These are phyloP conservation scores for Austroboletus festivus DNA, from an alignment of 768 basidiomycete species.

Conservation along the genomic window DNA sequence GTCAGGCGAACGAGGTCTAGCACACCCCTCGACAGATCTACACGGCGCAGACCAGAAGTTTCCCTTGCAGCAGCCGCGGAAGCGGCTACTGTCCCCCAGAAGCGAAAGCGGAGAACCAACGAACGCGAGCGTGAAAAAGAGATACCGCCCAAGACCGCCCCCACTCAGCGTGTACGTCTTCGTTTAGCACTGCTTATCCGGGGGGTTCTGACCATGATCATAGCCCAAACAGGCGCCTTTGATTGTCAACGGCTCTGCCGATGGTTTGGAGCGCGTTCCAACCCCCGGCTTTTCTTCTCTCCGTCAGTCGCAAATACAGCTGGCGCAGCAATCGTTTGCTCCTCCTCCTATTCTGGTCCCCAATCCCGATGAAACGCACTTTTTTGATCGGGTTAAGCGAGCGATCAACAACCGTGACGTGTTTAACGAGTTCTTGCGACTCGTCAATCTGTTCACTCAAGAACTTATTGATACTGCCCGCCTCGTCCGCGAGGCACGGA, in stretches of 20 bases:
- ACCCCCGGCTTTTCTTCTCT: slow-evolving; percentile 23
- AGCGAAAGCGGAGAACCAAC: slow-evolving; percentile 63
- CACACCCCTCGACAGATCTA: slow-evolving; percentile 35
- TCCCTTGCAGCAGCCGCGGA: slow-evolving; percentile 39
- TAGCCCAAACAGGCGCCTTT: slow-evolving; percentile 23
- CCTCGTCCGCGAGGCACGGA: slow-evolving; percentile 74
- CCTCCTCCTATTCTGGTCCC: slow-evolving; percentile 16
- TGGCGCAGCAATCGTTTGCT: slow-evolving; percentile 19
- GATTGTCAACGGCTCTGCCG: slow-evolving; percentile 15
- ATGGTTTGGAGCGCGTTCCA: slow-evolving; percentile 19
- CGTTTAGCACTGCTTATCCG: not conserved
- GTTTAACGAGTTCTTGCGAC: slow-evolving; percentile 92
- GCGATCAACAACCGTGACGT: slow-evolving; percentile 69
- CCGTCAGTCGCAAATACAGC: slow-evolving; percentile 25
- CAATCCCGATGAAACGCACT: slow-evolving; percentile 61
- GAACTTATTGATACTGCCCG: slow-evolving; percentile 87
- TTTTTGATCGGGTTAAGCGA: slow-evolving; percentile 89
- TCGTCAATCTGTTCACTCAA: slow-evolving; percentile 93
- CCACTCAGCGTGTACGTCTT: slow-evolving; percentile 26
- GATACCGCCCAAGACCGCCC: slow-evolving; percentile 20
- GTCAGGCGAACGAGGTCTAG: slow-evolving; percentile 35
- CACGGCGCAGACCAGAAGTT: slow-evolving; percentile 45
- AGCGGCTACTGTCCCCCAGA: slow-evolving; percentile 50
- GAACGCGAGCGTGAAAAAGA: slow-evolving; percentile 41
- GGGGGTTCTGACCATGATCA: slow-evolving; percentile 6